Percentiles rank a stretch among this genome's conserved stretches.
Evolutionary conservation across 2,329 filamentous ascomycete genomes (phyloP).

Genomic region (Paracoccidioides lutzii): DNA sequence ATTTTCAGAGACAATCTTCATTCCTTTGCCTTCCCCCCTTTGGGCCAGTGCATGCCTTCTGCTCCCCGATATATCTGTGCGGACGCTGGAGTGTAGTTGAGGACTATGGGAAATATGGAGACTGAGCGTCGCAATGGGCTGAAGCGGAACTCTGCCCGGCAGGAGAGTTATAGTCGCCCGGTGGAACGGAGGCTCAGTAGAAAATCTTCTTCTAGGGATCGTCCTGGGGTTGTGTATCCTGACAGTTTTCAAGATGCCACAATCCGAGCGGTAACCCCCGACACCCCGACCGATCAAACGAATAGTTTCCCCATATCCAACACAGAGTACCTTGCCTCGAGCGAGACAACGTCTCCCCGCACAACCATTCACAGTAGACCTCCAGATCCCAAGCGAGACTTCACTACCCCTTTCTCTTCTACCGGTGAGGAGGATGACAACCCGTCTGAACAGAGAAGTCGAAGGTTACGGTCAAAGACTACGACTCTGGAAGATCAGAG

Average conservation of each 20-base stretch:
- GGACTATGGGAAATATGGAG: conserved; percentile 25
- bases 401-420: conserved; percentile 18
- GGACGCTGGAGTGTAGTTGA: conserved; percentile 7
- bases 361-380: conserved; percentile 23
- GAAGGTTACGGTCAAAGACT: conserved; percentile 29
- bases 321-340: conserved; percentile 21
- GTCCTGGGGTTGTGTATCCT: conserved; percentile 34
- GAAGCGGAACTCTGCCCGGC: conserved; percentile 29
- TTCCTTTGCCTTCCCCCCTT: background rate
- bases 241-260: conserved; percentile 33
- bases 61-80: conserved; percentile 13
- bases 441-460: conserved; percentile 18
- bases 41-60: conserved; percentile 7
- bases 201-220: conserved; percentile 35
- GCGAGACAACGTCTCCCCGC: conserved; percentile 25
- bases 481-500: conserved; percentile 32
- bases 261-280: conserved; percentile 36
- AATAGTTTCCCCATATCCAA: conserved; percentile 29
- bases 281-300: conserved; percentile 24
- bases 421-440: conserved; percentile 24
- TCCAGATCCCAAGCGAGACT: conserved; percentile 22
- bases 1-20: background rate
- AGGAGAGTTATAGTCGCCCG: conserved; percentile 26
- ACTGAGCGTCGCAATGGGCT: conserved; percentile 29
- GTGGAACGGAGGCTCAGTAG: conserved; percentile 35